Evolutionary conservation across 2,329 filamentous ascomycete genomes (phyloP).

Genomic region (Monilinia laxa): DNA sequence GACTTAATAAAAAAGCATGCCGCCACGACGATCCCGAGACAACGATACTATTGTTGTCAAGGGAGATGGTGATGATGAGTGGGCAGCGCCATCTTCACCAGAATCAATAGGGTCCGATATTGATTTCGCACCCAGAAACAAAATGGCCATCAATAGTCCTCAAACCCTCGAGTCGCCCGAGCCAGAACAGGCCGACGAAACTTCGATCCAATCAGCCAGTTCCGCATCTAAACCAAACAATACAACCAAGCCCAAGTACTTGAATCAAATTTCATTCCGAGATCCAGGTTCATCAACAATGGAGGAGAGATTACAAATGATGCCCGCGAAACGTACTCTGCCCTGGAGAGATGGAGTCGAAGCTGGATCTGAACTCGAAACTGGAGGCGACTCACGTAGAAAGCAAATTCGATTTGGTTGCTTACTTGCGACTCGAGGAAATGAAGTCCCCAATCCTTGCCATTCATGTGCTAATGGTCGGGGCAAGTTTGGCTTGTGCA

Average conservation of each 20-base stretch:
- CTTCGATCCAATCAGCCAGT: constrained; percentile 1
- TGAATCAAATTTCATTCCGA: constrained; percentile 22
- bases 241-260: constrained; percentile 17
- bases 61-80: constrained; percentile 33
- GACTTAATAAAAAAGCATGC: constrained; percentile 19
- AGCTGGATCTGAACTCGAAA: constrained; percentile 38
- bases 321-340: constrained; percentile 37
- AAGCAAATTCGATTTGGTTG: constrained; percentile 41
- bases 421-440: constrained; percentile 38
- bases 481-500: constrained; percentile 39
- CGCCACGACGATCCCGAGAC: constrained; percentile 23
- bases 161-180: constrained; percentile 37
- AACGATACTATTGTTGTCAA: constrained; percentile 35
- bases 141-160: constrained; percentile 29
- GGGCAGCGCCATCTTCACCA: constrained; percentile 30
- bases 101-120: constrained; percentile 29
- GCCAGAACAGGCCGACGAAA: constrained; percentile 21
- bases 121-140: constrained; percentile 20
- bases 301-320: constrained; percentile 38
- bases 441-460: constrained; percentile 35
- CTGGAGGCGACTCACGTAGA: constrained; percentile 38
- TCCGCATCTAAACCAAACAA: constrained; percentile 2
- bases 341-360: constrained; percentile 40
- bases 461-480: constrained; percentile 38
- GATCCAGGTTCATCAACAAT: constrained; percentile 30